Evolutionary conservation across 2,329 filamentous ascomycete species (phyloP), one percentile per base, ranked within the genome.

Genomic region (Ophiostoma perfectum): DNA sequence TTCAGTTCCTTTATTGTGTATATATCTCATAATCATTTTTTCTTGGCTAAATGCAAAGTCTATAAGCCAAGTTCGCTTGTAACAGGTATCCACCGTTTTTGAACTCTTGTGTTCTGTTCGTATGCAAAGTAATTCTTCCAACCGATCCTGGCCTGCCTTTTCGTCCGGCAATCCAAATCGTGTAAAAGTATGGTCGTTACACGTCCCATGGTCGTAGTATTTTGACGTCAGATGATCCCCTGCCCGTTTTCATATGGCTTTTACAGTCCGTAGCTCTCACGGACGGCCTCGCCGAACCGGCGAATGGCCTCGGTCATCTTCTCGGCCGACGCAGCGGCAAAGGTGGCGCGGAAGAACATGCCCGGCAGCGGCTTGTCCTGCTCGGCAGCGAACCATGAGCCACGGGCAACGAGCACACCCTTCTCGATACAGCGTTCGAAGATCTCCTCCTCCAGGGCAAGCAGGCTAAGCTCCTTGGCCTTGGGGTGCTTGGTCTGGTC

Each of bases 311-410:
- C 85, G 2, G 81, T 82, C 82, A 94, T 93, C 72, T 88, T 86
- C 67, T 88, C 85, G 14, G 84, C 82, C 12, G 86, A 88, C 2
- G 93, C 93, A 49, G 93, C 89, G 0, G 94, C 93, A 80, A 90
- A 99, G 0, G 94, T 99, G 4, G 91, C 88, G 66, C 95, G 86
- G 82, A 98, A 96, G 80, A 92, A 97, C 78, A 97, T 82, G 41
- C 88, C 89, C 11, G 82, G 81, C 8, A 82, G 82, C 4, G 79
- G 82, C 75, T 81, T 82, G 64, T 85, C 82, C 60, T 83, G 84
- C 76, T 95, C 90, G 0, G 93, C 91, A 69, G 87, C 85, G 83
- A 98, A 99, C 93, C 93, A 99, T 64, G 89, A 93, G 3, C 95
- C 95, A 64, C 91, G 85, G 69, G 91, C 92, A 2, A 95, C 83